phyloP scores from a whole-genome alignment of 2,329 filamentous ascomycete genomes.

The Mariannaea elegans region DNA sequence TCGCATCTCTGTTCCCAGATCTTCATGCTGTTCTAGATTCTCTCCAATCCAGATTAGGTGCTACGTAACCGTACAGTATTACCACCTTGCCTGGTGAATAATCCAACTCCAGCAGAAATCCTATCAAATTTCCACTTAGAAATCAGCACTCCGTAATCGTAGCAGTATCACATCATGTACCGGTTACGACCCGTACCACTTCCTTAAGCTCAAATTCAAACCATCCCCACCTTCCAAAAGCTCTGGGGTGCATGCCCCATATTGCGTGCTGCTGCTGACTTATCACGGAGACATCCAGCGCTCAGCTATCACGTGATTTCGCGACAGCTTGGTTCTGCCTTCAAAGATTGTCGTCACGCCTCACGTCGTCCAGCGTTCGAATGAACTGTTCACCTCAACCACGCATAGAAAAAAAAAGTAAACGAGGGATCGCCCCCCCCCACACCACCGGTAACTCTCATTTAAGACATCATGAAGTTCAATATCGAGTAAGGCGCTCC shows the following conservation, averaged over 20 bases:
- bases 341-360: slow-evolving; percentile 36
- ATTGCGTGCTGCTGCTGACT: not conserved
- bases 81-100: not conserved
- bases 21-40: not conserved
- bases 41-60: not conserved
- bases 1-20: not conserved
- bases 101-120: not conserved
- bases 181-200: not conserved
- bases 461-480: slow-evolving; percentile 57
- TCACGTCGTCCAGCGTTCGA: slow-evolving; percentile 27
- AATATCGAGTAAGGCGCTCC: slow-evolving; percentile 56
- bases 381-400: slow-evolving; percentile 16
- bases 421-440: slow-evolving; percentile 20
- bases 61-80: not conserved
- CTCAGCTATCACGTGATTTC: slow-evolving; percentile 42
- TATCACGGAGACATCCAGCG: not conserved
- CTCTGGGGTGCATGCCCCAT: not conserved
- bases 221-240: not conserved
- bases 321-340: slow-evolving; percentile 36
- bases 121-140: not conserved
- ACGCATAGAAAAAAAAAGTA: slow-evolving; percentile 7
- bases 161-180: not conserved
- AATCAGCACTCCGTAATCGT: not conserved
- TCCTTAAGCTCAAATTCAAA: not conserved
- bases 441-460: slow-evolving; percentile 18